Percentiles rank a stretch among this genome's conserved stretches.
phyloP scores from a whole-genome alignment of 306 rosid genomes.

The Fagus crenata region DNA sequence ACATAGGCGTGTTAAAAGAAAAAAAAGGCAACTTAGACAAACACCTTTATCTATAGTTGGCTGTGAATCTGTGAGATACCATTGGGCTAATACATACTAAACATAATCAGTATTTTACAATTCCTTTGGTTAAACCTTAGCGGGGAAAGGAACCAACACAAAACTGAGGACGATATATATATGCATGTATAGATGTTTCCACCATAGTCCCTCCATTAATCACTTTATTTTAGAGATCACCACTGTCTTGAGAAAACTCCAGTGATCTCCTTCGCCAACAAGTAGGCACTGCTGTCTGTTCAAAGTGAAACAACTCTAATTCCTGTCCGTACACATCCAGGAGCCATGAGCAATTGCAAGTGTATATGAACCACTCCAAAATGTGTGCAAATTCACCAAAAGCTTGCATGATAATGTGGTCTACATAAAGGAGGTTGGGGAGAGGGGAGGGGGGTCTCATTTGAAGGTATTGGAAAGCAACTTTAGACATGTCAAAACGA shows the following conservation, averaged over 20 bases:
- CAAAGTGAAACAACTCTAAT: conserved; percentile 13
- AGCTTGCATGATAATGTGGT: too few species aligned
- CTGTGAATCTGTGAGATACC: background rate
- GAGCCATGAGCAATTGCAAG: background rate
- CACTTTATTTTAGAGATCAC: background rate
- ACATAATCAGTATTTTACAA: background rate
- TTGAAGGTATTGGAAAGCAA: too few species aligned
- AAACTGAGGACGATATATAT: background rate
- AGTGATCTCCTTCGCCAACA: background rate
- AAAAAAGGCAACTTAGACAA: background rate
- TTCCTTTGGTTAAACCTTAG: background rate
- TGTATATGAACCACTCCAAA: background rate
- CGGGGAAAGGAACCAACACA: background rate
- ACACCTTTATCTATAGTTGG: background rate
- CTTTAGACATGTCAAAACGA: too few species aligned
- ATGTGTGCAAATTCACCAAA: background rate
- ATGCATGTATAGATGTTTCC: background rate
- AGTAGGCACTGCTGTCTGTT: background rate
- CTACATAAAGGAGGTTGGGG: too few species aligned
- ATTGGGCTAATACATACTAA: background rate
- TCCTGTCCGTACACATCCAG: conserved; percentile 32
- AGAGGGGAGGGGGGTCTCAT: too few species aligned
- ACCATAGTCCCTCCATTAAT: background rate
- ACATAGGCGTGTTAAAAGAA: too few species aligned
- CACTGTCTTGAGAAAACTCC: background rate